Evolutionary conservation across 441 rosid species (phyloP).

Genomic region (Omphalea diandra): DNA sequence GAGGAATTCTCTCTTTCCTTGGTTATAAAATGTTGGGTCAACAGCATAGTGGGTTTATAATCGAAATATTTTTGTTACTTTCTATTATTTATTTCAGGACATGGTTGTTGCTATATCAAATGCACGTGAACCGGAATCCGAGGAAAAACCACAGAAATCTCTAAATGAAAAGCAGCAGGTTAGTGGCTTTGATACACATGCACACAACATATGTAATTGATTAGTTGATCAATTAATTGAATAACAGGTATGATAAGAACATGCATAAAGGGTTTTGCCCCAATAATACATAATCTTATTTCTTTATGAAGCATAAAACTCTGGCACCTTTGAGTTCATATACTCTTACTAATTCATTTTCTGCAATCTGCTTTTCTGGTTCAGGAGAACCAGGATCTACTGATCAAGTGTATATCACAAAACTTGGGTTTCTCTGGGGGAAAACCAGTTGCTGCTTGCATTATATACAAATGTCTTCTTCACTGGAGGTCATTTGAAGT

Average conservation of each 20-base stretch:
- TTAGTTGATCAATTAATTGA: background rate
- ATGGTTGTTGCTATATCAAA: slow-evolving; percentile 48
- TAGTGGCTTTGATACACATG: slow-evolving; percentile 17
- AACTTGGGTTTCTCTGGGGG: slow-evolving; percentile 90
- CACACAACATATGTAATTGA: background rate
- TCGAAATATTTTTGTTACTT: slow-evolving; percentile 25
- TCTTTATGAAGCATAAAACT: background rate
- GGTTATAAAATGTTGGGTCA: slow-evolving; percentile 3
- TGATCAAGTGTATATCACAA: slow-evolving; percentile 88
- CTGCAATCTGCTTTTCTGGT: slow-evolving; percentile 23
- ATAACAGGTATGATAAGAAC: background rate
- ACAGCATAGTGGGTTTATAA: slow-evolving; percentile 12
- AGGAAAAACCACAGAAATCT: slow-evolving; percentile 95
- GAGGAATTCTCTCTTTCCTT: slow-evolving; percentile 27
- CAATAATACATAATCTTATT: background rate
- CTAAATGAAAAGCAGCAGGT: slow-evolving; percentile 99
- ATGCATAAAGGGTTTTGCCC: background rate
- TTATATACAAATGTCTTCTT: slow-evolving; percentile 95
- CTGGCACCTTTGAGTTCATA: slow-evolving; percentile 8
- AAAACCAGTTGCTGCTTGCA: slow-evolving; percentile 97
- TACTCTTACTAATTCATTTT: slow-evolving; percentile 22
- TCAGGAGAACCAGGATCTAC: slow-evolving; percentile 97
- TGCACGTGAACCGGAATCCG: slow-evolving; percentile 85
- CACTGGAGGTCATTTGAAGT: slow-evolving; percentile 99
- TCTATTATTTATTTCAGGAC: slow-evolving; percentile 45